Base-by-base conservation (phyloP, 768 basidiomycete genomes). In the Agaricus sinodeliciosus region DNA sequence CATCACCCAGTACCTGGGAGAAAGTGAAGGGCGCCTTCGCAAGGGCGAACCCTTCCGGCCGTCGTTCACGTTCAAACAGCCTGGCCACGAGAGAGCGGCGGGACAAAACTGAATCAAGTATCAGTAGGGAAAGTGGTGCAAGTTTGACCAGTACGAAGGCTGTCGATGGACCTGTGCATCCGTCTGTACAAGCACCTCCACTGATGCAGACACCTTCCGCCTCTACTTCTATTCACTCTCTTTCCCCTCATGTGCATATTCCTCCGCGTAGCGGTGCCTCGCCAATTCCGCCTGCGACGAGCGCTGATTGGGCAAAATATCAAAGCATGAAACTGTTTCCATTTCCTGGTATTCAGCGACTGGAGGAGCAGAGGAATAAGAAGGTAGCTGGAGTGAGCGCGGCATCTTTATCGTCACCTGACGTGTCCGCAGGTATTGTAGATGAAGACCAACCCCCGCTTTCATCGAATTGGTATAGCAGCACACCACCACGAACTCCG, bases 301-400 rank as follows among this genome's bases (percentile, higher is more conserved):
- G 81, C 12, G 78, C 79, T 27, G 90, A 91, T 67, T 67, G 84
- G 64, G 73, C 75, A 26, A 89, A 77, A 68, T 94, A 87, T 67
- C 81, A 82, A 57, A 80, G 82, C 58, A 72, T 80, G 26, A 97
- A 97, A 65, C 73, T 96, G 34, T 88, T 87, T 67, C 91, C 94
- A 1, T 94, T 95, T 77, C 91, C 90, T 22, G 91, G 90, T 35
- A 85, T 93, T 66, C 78, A 84, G 61, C 79, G 80, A 59, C 72
- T 93, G 35, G 88, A 88, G 64, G 84, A 88, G 62, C 80, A 87
- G 60, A 76, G 83, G 48, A 81, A 74, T 59, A 44, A 52, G 31
- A 39, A 42, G 35, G 79, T 81, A 31, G 74, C 75, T 49, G 31
- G 31, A 31, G 77, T 77, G 49, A 78, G 77, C 5, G 59, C 49